A percentile compares a stretch with the other conserved stretches of the same genome.
Conservation (phyloP, 495 filamentous ascomycete genomes). For the Aspergillus indologenus region DNA sequence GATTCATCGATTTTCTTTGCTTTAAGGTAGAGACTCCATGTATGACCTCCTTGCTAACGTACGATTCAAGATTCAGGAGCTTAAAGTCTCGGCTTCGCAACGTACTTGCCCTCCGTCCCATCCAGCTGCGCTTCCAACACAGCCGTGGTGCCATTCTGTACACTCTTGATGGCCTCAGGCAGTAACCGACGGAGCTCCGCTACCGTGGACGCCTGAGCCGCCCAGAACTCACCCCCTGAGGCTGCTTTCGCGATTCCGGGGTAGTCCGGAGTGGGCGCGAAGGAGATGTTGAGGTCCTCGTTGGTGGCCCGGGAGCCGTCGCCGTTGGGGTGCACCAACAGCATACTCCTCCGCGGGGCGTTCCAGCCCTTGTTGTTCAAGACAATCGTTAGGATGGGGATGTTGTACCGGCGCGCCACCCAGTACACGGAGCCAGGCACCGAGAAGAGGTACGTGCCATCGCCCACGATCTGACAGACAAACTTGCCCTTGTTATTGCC, state of each 20-base stretch:
- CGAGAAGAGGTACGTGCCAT: constrained; percentile 86
- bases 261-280: constrained; percentile 84
- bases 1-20: too few species aligned
- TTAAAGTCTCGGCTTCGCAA: constrained; percentile 16
- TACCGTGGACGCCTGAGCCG: constrained; percentile 61
- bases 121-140: constrained; percentile 60
- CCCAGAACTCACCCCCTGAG: constrained; percentile 72
- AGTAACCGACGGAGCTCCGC: constrained; percentile 59
- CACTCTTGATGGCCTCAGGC: constrained; percentile 63
- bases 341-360: constrained; percentile 70
- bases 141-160: constrained; percentile 63
- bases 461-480: constrained; percentile 89
- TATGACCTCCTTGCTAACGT: too few species aligned
- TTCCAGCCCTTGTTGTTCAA: constrained; percentile 97
- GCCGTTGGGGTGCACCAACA: constrained; percentile 82
- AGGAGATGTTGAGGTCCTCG: constrained; percentile 85
- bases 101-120: constrained; percentile 43
- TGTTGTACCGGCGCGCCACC: constrained; percentile 81
- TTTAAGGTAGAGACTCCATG: too few species aligned
- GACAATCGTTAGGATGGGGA: constrained; percentile 86
- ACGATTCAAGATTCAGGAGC: too few species aligned
- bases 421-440: constrained; percentile 91
- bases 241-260: constrained; percentile 89
- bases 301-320: constrained; percentile 73
- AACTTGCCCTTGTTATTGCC: constrained; percentile 71